phyloP scores from a whole-genome alignment of 306 rosid genomes.

The Cucumis sativus region Cucumber_9930_V3 NC_026660.2:3394501-3395000 shows the following conservation, averaged over 20 bases:
- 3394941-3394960: background rate
- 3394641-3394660: background rate
- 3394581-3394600: constrained; percentile 40
- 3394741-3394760: constrained; percentile 88
- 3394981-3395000: constrained; percentile 47
- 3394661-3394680: background rate
- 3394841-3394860: constrained; percentile 66
- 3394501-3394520: constrained; percentile 87
- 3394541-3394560: constrained; percentile 82
- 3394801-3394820: constrained; percentile 74
- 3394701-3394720: constrained; percentile 88
- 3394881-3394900: constrained; percentile 61
- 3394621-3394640: background rate
- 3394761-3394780: constrained; percentile 86
- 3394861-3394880: constrained; percentile 61
- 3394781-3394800: constrained; percentile 71
- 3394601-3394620: constrained; percentile 3
- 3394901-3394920: constrained; percentile 34
- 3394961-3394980: background rate
- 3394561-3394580: constrained; percentile 70
- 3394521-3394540: constrained; percentile 83
- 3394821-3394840: constrained; percentile 63
- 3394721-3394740: constrained; percentile 92
- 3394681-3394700: constrained; percentile 65
- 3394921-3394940: background rate